These are phyloP conservation scores for Eremothecium coryli DNA, from an alignment of 1,139 yeast species.

Conservation along the genomic window DNA sequence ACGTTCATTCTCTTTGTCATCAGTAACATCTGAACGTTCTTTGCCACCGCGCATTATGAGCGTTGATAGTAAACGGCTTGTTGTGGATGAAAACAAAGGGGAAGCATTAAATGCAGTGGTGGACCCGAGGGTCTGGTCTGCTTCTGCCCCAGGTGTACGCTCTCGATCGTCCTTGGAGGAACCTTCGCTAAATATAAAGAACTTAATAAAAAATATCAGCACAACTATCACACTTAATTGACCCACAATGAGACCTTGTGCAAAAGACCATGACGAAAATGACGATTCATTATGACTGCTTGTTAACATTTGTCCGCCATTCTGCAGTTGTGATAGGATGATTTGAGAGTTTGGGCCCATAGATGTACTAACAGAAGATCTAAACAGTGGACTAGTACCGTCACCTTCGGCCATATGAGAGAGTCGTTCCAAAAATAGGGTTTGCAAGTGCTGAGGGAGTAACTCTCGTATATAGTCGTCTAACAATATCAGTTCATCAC, in stretches of 20 bases:
- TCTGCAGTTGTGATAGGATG: background rate
- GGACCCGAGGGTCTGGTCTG: slow-evolving; percentile 24
- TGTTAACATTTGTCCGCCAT: slow-evolving; percentile 5
- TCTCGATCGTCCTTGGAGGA: slow-evolving; percentile 23
- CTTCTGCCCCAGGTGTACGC: slow-evolving; percentile 21
- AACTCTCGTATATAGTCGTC: slow-evolving; percentile 32
- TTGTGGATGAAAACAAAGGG: slow-evolving; percentile 27
- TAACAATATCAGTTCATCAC: slow-evolving; percentile 26
- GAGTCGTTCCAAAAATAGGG: slow-evolving; percentile 19
- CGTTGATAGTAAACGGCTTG: slow-evolving; percentile 20
- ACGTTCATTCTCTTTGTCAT: slow-evolving; percentile 28
- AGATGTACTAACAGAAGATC: background rate
- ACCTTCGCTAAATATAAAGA: slow-evolving; percentile 76
- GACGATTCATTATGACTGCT: slow-evolving; percentile 6
- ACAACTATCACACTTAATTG: slow-evolving; percentile 75
- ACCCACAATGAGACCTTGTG: slow-evolving; percentile 73
- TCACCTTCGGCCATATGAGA: background rate
- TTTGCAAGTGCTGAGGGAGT: slow-evolving; percentile 30
- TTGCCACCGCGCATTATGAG: slow-evolving; percentile 28
- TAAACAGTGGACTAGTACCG: background rate
- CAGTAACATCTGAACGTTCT: slow-evolving; percentile 19
- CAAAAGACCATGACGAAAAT: slow-evolving; percentile 49
- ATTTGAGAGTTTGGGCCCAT: background rate
- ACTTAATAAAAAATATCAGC: slow-evolving; percentile 67
- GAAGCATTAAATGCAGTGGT: slow-evolving; percentile 13